These are phyloP conservation scores for Wakefieldia striispora DNA, from an alignment of 768 basidiomycete genomes.

Conservation along the genomic window DNA sequence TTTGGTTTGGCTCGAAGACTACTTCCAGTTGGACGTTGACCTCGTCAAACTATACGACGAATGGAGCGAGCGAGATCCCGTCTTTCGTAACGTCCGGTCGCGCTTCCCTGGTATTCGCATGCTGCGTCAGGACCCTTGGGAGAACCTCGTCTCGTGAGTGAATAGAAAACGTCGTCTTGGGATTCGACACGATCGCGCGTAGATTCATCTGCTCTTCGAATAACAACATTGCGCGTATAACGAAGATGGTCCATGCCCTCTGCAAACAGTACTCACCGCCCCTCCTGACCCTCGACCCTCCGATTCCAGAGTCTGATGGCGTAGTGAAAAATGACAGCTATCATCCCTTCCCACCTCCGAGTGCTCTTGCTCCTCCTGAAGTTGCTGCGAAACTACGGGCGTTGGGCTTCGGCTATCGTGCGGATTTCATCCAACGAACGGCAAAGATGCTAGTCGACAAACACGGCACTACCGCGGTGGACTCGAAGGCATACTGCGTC, in stretches of 20 bases:
- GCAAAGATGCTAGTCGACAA: slow-evolving; percentile 71
- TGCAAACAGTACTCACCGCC: slow-evolving; percentile 74
- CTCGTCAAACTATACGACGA: slow-evolving; percentile 66
- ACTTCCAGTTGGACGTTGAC: slow-evolving; percentile 85
- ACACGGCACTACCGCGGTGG: slow-evolving; percentile 32
- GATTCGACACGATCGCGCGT: slow-evolving; percentile 9
- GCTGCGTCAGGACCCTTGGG: slow-evolving; percentile 92
- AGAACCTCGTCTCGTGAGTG: slow-evolving; percentile 88
- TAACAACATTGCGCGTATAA: slow-evolving; percentile 93
- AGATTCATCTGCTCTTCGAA: slow-evolving; percentile 99
- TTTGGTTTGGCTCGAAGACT: slow-evolving; percentile 72
- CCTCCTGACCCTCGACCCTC: slow-evolving; percentile 50
- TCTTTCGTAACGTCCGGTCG: slow-evolving; percentile 63
- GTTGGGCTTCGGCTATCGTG: slow-evolving; percentile 95
- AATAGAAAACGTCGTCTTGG: slow-evolving; percentile 1
- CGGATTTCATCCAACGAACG: slow-evolving; percentile 82
- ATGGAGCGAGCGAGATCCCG: slow-evolving; percentile 73
- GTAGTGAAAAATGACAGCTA: slow-evolving; percentile 42
- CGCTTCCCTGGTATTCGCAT: slow-evolving; percentile 83
- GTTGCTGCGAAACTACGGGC: slow-evolving; percentile 66
- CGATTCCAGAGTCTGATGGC: slow-evolving; percentile 27
- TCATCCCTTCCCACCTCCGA: slow-evolving; percentile 85
- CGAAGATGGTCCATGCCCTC: slow-evolving; percentile 86
- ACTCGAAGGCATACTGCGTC: not conserved
- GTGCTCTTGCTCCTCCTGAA: slow-evolving; percentile 53